Base-by-base conservation (phyloP, 768 basidiomycete species). In the Hericium rajendrae region DNA sequence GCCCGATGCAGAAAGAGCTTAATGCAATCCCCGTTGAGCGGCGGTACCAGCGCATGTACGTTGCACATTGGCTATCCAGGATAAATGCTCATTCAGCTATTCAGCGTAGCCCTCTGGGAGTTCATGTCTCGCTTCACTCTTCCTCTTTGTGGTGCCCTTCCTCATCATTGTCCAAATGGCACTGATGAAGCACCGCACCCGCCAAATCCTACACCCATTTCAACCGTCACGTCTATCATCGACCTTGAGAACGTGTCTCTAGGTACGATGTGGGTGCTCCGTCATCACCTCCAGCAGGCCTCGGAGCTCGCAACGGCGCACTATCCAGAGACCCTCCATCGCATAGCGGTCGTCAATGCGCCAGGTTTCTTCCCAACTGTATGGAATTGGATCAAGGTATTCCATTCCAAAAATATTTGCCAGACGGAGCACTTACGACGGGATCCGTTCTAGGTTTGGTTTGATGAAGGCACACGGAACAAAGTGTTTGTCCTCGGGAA, bases 321-420 rank as follows among this genome's bases (percentile, higher is more conserved):
- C 63, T 91, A 91, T 66, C 88, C 90, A 1, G 90, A 92, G 69
- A 89, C 88, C 0, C 72, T 91, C 43, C 73, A 78, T 62, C 76
- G 78, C 38, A 80, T 85, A 62, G 83, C 76, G 11, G 70, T 93
- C 55, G 83, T 93, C 55, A 91, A 92, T 61, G 83, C 88, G 0
- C 91, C 91, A 0, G 74, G 81, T 0, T 93, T 91, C 74, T 93
- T 93, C 69, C 80, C 85, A 2, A 88, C 84, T 2, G 74, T 92
- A 10, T 93, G 90, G 90, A 78, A 77, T 37, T 92, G 90, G 90
- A 76, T 92, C 67, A 89, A 88, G 75, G 85, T 83, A 57, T 41
- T 32, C 32, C 32, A 8, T 32, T 10, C 32, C 9, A 10, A 2
- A 32, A 32, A 32, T 32, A 32, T 10, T 8, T 32, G 32, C 6